Conservation (phyloP, 2,329 filamentous ascomycete genomes). For the Botrytis fabae region DNA sequence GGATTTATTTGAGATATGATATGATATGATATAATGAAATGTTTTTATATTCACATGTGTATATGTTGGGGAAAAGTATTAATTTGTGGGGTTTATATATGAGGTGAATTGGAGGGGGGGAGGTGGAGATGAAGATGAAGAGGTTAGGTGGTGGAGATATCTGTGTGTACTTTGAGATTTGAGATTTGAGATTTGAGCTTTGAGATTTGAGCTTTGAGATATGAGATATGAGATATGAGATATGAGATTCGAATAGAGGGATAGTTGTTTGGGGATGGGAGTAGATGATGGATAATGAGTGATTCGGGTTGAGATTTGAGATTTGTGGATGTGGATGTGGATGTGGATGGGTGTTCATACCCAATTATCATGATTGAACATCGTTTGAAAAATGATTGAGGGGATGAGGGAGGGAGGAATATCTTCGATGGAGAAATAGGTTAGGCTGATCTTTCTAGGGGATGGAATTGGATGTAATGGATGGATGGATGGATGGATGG, state of each 20-base stretch:
- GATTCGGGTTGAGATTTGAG: background rate
- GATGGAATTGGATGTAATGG: background rate
- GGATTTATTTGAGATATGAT: too few relatives aligned
- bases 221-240: too few relatives aligned
- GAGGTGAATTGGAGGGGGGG: too few relatives aligned
- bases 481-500: too few relatives aligned
- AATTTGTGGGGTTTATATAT: too few relatives aligned
- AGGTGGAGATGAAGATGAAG: too few relatives aligned
- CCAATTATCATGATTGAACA: background rate
- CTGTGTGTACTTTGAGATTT: too few relatives aligned
- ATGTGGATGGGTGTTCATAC: background rate
- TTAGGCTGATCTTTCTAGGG: background rate
- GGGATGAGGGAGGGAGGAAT: fast-evolving
- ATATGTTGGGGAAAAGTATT: too few relatives aligned
- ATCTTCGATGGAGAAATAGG: background rate
- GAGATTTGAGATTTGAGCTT: too few relatives aligned
- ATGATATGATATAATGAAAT: too few relatives aligned
- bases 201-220: too few relatives aligned
- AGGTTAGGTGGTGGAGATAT: fast-evolving
- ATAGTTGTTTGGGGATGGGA: background rate
- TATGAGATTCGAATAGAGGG: background rate
- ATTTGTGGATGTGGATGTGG: background rate
- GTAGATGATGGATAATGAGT: background rate
- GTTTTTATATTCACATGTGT: too few relatives aligned
- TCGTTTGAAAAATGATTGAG: fast-evolving